phyloP scores from a whole-genome alignment of 495 filamentous ascomycete genomes.

The Umbilicaria muhlenbergii region DNA sequence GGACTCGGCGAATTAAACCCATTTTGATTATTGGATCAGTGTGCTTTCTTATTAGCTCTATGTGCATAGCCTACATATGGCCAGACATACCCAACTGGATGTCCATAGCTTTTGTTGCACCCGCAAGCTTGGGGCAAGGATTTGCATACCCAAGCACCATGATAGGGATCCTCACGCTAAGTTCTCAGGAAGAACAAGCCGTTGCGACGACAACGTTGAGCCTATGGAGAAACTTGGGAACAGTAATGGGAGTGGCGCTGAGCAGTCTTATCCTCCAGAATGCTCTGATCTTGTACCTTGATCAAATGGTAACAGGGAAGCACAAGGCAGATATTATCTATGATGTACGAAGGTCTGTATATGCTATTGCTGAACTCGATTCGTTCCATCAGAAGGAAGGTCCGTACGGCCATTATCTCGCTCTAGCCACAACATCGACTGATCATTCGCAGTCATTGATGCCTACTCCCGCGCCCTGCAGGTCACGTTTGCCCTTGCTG shows the following conservation, averaged over 20 bases:
- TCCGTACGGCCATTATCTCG: too few species aligned
- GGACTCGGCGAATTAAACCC: slow-evolving; percentile 45
- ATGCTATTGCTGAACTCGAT: slow-evolving; percentile 30
- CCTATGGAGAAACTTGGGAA: slow-evolving; percentile 51
- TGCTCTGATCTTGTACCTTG: slow-evolving; percentile 41
- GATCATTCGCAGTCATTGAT: too few species aligned
- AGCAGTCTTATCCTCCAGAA: slow-evolving; percentile 69
- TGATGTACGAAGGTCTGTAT: slow-evolving; percentile 38
- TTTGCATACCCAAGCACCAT: slow-evolving; percentile 48
- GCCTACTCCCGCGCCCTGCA: too few species aligned
- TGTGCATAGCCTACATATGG: slow-evolving; percentile 32
- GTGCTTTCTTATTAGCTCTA: slow-evolving; percentile 38
- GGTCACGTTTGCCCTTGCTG: too few species aligned
- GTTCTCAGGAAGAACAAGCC: slow-evolving; percentile 54
- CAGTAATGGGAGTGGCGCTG: slow-evolving; percentile 53
- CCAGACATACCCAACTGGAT: slow-evolving; percentile 36
- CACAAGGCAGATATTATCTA: slow-evolving; percentile 31
- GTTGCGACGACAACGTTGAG: slow-evolving; percentile 58
- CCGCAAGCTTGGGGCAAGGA: slow-evolving; percentile 46
- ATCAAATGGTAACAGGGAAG: slow-evolving; percentile 36
- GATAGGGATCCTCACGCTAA: slow-evolving; percentile 52
- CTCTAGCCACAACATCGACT: too few species aligned
- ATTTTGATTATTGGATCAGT: slow-evolving; percentile 41
- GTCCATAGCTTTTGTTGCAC: slow-evolving; percentile 48
- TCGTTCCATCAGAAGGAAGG: slow-evolving; percentile 20